These are phyloP conservation scores for Rhizopogon vesiculosus DNA, from an alignment of 768 basidiomycete species.

Conservation along the genomic window DNA sequence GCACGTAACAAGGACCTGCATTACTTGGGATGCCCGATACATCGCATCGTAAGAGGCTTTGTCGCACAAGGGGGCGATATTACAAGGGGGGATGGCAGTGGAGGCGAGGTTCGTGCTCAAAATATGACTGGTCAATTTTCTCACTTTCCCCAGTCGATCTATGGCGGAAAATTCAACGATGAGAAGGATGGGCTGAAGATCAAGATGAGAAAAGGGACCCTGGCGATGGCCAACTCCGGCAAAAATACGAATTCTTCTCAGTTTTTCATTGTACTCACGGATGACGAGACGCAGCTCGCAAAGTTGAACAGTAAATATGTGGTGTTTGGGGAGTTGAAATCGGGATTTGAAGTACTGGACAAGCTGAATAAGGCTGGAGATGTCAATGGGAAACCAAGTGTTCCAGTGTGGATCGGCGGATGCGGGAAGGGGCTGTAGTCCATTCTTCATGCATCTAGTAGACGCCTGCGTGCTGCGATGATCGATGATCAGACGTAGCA, in stretches of 20 bases:
- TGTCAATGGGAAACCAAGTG: constrained; percentile 29
- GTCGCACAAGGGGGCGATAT: constrained; percentile 53
- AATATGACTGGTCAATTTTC: neutral
- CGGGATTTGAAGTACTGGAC: constrained; percentile 29
- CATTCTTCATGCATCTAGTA: neutral
- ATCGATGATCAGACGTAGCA: neutral
- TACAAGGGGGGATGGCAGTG: constrained; percentile 47
- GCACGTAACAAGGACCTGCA: constrained; percentile 40
- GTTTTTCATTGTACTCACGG: constrained; percentile 46
- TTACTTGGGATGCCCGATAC: constrained; percentile 40
- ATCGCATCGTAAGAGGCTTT: constrained; percentile 43
- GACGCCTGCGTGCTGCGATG: no score
- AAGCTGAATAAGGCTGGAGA: constrained; percentile 29
- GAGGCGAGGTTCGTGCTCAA: constrained; percentile 42
- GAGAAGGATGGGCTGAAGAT: constrained; percentile 46
- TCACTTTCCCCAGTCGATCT: constrained; percentile 31
- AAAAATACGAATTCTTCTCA: constrained; percentile 46
- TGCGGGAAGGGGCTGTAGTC: constrained; percentile 23
- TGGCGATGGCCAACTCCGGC: constrained; percentile 51
- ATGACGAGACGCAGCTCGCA: constrained; percentile 33
- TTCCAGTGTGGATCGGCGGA: constrained; percentile 39
- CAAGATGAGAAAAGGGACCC: constrained; percentile 34
- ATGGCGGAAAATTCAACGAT: constrained; percentile 46
- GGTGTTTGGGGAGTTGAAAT: constrained; percentile 35
- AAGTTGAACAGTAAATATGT: constrained; percentile 50